phyloP scores from a whole-genome alignment of 2,329 filamentous ascomycete genomes.

The Penicillium psychrosexuale region DNA sequence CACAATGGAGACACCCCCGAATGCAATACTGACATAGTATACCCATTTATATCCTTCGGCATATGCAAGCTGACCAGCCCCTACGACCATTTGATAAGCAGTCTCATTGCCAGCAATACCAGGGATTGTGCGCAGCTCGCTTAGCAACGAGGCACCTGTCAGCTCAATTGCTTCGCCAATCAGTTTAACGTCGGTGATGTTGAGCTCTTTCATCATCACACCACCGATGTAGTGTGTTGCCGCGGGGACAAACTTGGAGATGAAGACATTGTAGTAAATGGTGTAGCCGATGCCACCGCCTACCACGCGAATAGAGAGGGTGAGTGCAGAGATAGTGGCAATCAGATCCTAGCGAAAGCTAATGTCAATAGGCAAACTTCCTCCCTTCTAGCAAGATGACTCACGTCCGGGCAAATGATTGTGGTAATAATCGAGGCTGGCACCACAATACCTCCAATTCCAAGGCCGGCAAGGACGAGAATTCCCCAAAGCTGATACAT shows the following conservation, averaged over 20 bases:
- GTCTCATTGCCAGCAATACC: conserved; percentile 53
- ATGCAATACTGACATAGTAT: conserved; percentile 62
- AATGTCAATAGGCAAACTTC: not conserved
- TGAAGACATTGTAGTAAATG: conserved; percentile 54
- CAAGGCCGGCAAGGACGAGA: conserved; percentile 60
- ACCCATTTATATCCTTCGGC: conserved; percentile 59
- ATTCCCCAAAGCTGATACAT: conserved; percentile 55
- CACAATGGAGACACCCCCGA: conserved; percentile 57
- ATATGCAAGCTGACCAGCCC: conserved; percentile 56
- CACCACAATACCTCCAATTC: conserved; percentile 66
- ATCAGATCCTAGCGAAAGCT: conserved; percentile 53
- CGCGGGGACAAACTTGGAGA: conserved; percentile 46
- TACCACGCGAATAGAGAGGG: conserved; percentile 66
- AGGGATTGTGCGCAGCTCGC: conserved; percentile 49
- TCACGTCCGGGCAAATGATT: conserved; percentile 64
- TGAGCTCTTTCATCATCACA: conserved; percentile 48
- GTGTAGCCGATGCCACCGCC: conserved; percentile 64
- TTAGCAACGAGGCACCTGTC: conserved; percentile 53
- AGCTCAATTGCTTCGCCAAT: conserved; percentile 53
- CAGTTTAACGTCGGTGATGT: conserved; percentile 48
- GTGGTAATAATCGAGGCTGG: conserved; percentile 66
- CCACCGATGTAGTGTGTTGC: conserved; percentile 51
- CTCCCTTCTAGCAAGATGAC: not conserved
- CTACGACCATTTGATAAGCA: conserved; percentile 53
- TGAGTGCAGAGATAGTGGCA: conserved; percentile 65